Conservation (phyloP, 2,329 filamentous ascomycete genomes). For the Claviceps pusilla region DNA sequence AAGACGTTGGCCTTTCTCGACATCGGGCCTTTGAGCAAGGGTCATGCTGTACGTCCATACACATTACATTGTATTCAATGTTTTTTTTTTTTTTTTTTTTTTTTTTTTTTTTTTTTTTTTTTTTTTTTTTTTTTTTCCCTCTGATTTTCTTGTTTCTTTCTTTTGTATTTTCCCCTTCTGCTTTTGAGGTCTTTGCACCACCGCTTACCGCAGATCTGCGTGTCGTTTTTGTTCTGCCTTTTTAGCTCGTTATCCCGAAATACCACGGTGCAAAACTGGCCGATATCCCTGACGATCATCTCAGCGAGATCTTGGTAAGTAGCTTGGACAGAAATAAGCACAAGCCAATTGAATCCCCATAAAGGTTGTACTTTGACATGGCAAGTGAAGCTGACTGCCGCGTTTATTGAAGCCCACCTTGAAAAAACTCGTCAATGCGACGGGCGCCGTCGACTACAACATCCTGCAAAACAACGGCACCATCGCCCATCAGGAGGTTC, state of each 20-base stretch:
- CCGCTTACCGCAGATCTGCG: neutral
- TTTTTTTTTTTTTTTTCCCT: too few species aligned
- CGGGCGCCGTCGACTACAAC: conserved; percentile 71
- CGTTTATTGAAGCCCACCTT: conserved; percentile 27
- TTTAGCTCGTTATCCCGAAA: conserved; percentile 88
- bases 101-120: too few species aligned
- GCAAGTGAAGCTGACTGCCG: neutral
- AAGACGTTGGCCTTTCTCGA: conserved; percentile 93
- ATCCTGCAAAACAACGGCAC: conserved; percentile 91
- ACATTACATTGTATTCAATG: neutral
- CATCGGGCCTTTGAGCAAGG: conserved; percentile 75
- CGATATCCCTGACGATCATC: conserved; percentile 81
- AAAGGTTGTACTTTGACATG: neutral
- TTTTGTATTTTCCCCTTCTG: too few species aligned
- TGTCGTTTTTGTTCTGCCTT: neutral
- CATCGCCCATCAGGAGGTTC: conserved; percentile 81
- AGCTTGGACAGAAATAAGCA: too few species aligned
- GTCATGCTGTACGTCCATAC: conserved; percentile 61
- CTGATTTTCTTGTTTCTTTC: too few species aligned
- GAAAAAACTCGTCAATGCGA: conserved; percentile 71
- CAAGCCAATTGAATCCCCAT: neutral
- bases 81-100: neutral
- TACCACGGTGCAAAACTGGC: conserved; percentile 79
- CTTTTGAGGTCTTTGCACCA: too few species aligned
- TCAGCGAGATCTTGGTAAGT: conserved; percentile 64